Percentiles rank a stretch among this genome's conserved stretches.
phyloP scores from a whole-genome alignment of 352 stramenopile species.

The Globisporangium radiosum region DNA sequence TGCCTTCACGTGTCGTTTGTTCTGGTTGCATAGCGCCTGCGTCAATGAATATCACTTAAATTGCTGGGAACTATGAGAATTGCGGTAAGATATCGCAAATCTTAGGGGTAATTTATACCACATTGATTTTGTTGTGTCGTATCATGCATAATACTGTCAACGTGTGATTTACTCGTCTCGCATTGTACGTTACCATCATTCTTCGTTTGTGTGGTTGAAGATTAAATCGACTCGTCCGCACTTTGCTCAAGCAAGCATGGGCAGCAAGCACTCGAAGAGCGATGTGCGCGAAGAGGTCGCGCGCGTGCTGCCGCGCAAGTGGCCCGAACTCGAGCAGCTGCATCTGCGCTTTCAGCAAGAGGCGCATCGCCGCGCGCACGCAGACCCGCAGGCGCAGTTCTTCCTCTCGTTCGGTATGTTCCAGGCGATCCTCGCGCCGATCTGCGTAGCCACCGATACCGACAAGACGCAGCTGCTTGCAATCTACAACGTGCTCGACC shows the following conservation, averaged over 20 bases:
- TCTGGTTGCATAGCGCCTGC: no score
- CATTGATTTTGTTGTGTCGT: no score
- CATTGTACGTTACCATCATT: no score
- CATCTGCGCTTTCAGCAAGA: conserved; percentile 60
- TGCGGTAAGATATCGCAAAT: no score
- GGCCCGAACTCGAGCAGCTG: conserved; percentile 48
- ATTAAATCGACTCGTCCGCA: conserved; percentile 14
- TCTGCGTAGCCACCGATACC: conserved; percentile 17
- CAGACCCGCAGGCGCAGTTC: conserved; percentile 32
- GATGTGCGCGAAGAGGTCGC: conserved; percentile 26
- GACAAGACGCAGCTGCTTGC: conserved; percentile 38
- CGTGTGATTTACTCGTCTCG: no score
- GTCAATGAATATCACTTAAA: no score
- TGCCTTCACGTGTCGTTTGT: no score
- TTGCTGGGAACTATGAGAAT: no score
- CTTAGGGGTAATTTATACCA: no score
- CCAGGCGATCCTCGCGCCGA: conserved; percentile 28
- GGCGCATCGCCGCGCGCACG: conserved; percentile 21
- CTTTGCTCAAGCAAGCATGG: conserved; percentile 21
- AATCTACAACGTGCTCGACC: conserved; percentile 37
- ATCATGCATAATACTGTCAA: no score
- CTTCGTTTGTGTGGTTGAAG: background rate
- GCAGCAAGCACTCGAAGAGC: conserved; percentile 49
- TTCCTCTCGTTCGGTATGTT: conserved; percentile 52
- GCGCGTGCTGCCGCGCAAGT: conserved; percentile 38